Evolutionary conservation across 306 rosid species (phyloP), one percentile per base, ranked within the genome.

Genomic region (Quillaja saponaria): DNA sequence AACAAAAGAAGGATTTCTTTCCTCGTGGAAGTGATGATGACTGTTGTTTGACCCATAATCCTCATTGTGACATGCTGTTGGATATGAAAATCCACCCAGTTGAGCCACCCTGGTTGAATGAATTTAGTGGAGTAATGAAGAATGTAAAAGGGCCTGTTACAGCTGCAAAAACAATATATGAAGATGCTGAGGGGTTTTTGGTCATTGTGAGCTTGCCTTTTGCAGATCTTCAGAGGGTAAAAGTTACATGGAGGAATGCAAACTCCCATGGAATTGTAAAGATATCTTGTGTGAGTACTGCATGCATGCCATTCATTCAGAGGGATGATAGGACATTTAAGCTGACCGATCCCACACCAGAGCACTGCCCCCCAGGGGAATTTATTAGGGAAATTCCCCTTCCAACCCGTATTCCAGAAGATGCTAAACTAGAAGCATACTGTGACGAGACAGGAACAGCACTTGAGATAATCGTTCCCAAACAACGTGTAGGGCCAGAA

Each of bases 351-450:
- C 83, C 83, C 9, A 68, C 67, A 0, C 65, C 88, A 1, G 88
- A 83, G 79, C 88, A 83, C 75, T 80, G 83, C 45, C 88, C 88
- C 16, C 83, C 83, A 1, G 88, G 85, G 31, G 83, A 83, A 44
- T 80, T 83, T 48, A 78, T 80, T 35, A 73, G 88, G 42, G 88
- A 83, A 53, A 80, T 83, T 68, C 64, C 81, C 11, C 88, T 83
- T 39, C 71, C 85, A 16, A 83, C 85, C 54, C 75, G 81, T 54
- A 83, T 83, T 63, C 88, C 88, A 3, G 88, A 83, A 68, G 83
- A 77, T 62, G 88, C 75, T 49, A 83, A 80, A 6, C 68, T 83
- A 67, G 88, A 83, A 77, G 88, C 88, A 0, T 83, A 77, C 57
- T 80, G 78, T 14, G 85, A 83, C 40, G 88, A 63, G 70, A 78